Conservation (phyloP, 306 rosid species). For the Amphicarpaea edgeworthii region DNA sequence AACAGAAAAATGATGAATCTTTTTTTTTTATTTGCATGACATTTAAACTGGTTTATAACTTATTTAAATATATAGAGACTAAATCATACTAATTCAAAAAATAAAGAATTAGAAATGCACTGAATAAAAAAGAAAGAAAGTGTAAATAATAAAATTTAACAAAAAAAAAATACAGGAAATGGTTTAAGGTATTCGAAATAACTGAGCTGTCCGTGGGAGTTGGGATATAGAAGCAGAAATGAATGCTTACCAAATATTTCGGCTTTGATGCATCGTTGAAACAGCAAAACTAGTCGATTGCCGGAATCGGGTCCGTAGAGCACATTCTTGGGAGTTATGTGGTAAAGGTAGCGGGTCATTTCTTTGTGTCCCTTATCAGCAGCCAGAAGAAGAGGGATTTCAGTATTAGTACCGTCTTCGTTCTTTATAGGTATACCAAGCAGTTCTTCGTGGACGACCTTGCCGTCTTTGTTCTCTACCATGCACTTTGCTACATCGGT, state of each 20-base stretch:
- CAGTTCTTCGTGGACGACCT: background rate
- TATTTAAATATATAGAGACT: too few relatives aligned
- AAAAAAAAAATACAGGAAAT: too few relatives aligned
- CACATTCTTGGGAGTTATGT: rapidly evolving
- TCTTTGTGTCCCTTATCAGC: slow-evolving; percentile 19
- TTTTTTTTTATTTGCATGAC: too few relatives aligned
- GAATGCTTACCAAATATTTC: slow-evolving; percentile 36
- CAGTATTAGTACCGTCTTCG: background rate
- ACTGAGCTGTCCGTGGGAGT: too few relatives aligned
- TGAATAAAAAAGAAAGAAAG: too few relatives aligned
- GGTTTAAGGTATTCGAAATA: too few relatives aligned
- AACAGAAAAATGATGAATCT: too few relatives aligned
- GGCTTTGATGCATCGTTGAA: slow-evolving; percentile 19
- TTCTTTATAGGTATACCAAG: background rate
- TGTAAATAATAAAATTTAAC: too few relatives aligned
- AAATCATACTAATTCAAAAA: too few relatives aligned
- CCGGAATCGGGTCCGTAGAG: rapidly evolving
- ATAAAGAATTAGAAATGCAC: too few relatives aligned
- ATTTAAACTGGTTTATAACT: too few relatives aligned
- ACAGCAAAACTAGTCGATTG: background rate
- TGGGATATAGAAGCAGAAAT: too few relatives aligned
- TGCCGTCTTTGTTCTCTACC: background rate
- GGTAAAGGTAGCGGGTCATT: slow-evolving; percentile 15
- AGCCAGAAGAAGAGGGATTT: slow-evolving; percentile 24
- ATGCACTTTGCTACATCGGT: slow-evolving; percentile 1